Base-by-base conservation (phyloP, 192 early-diverging fungal genomes). In the Coemansia sp. region DNA sequence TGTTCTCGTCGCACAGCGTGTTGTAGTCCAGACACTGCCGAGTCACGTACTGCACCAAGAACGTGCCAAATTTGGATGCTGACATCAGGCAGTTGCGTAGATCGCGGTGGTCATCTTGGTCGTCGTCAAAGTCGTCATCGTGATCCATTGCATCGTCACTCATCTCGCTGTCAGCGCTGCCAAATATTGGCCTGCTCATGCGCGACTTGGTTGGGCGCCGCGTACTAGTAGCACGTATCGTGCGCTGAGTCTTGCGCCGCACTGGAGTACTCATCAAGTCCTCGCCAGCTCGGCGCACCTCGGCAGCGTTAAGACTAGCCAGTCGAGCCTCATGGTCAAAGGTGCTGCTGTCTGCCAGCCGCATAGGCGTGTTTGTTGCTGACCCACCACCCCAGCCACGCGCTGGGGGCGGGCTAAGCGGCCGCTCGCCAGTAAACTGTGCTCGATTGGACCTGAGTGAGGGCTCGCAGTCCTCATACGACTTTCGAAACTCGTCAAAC, bases 211-310 rank as follows among this genome's bases (percentile, higher is more conserved):
- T 16, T 7, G 75, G 60, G n/a, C 70, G 73, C 10, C 70, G 78
- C 40, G 63, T 73, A 45, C 78, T 81, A 21, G 66, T 63, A 1
- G 59, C 72, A 2, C 78, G 73, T 18, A 69, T 42, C 36, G 53
- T 46, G 21, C 63, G 69, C 21, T 56, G 70, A 2, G 73, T 62
- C 62, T 67, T 74, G 45, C 59, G 70, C 21, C 74, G 59, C 10
- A 65, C 68, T 0, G 78, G 78, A 42, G 78, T 81, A 43, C 78
- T 81, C 73, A 81, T 65, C 57, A 81, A 63, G 11, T 81, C 73
- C 53, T 71, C 70, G 20, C 73, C 78, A 3, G 70, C 66, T 18
- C 78, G 78, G 7, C 78, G 78, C 43, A 66, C 73, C 20, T 81
- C 69, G 3, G 73, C 78, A 0, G 63, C 64, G 11, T 51, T 68